Base-by-base conservation (phyloP, 495 filamentous ascomycete genomes). In the Delitschia confertaspora region DNA sequence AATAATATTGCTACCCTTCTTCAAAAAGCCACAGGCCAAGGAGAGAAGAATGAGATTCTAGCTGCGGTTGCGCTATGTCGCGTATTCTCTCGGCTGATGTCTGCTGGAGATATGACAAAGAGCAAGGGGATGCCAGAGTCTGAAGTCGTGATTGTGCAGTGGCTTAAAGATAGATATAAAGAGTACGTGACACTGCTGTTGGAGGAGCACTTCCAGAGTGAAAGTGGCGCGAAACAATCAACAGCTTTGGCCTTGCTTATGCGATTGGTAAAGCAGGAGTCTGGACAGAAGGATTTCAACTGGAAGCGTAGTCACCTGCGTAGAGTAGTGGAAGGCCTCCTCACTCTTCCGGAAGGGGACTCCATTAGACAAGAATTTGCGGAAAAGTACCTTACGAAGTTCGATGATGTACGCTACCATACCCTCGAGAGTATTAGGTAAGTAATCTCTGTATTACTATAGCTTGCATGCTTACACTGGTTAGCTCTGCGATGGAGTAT, bases 1-100 rank as follows among this genome's bases (percentile, higher is more conserved):
- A 95, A 98, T 68, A 87, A 91, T 53, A 93, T 95, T 56, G 78
- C 79, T 6, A 78, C 69, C 0, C 63, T 96, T 29, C 68, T 93
- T 25, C 69, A 70, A 6, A 67, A 78, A 50, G 67, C 79, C 7
- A 67, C 74, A 60, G 60, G 65, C 17, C 62, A 73, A 13, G 61
- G 69, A 4, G 50, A 64, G 0, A 25, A 59, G 7, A 55, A 60
- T 9, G 61, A 65, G 18, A 55, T 82, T 7, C 66, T 78, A 16
- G 83, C 86, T 0, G 75, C 81, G 0, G 80, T 93, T 13, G 76
- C 87, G 1, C 69, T 96, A 20, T 96, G 88, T 59, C 78, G 88
- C 47, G 80, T 88, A n/a, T 95, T 98, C 58, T 77, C 80, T 55
- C 75, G 81, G 46, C 71, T 98, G 37, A 76, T 94, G 55, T 80